Base-by-base conservation (phyloP, 148 eudicot species). In the Nyssa sinensis region DNA sequence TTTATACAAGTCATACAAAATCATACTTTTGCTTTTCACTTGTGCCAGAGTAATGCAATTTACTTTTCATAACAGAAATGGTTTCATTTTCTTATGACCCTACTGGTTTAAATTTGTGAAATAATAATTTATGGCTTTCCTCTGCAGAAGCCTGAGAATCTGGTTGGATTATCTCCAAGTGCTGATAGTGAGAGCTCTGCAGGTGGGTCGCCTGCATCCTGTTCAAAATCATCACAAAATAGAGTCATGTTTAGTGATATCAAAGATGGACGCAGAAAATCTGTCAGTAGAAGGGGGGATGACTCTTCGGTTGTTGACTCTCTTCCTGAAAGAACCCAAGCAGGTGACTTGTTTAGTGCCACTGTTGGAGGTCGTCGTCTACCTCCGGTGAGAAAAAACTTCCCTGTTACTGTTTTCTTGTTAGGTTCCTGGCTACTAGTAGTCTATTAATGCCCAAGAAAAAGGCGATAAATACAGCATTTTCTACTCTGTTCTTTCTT, bases 201-300 rank as follows among this genome's bases (percentile, higher is more conserved):
- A 58, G 82, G 81, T 74, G 88, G 72, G 35, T 85, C 88, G 44
- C 85, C 88, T 71, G 77, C 79, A 57, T 81, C 84, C 62, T 78
- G 74, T 61, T 66, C 80, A 75, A 82, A 74, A 72, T 63, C 79
- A 55, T 75, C 73, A 10, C 74, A 82, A 35, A 67, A 53, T 60
- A 77, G 75, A 82, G 71, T 72, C 55, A 74, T 64, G 55, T 74
- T 79, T 53, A 74, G 77, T 66, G 85, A 77, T 68, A 32, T 24
- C 41, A 82, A 75, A 55, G 83, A 85, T 70, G 79, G 79, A 62
- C 62, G 57, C 57, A 82, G 83, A 74, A 85, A 67, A 74, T 85
- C 85, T 70, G 28, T 71, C 29, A 82, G 79, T 71, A 74, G 74
- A 71, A 67, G 57, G 60, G 75, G 58, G 37, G 77, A 75, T 66